phyloP scores from a whole-genome alignment of 345 rosid genomes.

The Dimocarpus longan region DNA sequence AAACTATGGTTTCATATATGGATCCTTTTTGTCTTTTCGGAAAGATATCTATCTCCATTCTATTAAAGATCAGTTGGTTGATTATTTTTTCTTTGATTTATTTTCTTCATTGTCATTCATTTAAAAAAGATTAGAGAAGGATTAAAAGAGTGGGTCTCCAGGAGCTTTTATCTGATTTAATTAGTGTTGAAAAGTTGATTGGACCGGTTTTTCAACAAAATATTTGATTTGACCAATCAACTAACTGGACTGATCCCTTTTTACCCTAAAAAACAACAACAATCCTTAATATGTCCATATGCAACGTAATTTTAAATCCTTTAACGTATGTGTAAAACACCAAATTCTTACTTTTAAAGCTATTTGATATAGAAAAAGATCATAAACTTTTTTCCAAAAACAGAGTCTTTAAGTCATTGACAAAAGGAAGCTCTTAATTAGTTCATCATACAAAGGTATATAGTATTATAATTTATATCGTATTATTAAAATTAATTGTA shows the following conservation, averaged over 20 bases:
- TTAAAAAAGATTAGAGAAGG: neutral
- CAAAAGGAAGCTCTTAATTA: too few species aligned
- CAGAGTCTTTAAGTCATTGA: too few species aligned
- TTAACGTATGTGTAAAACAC: neutral
- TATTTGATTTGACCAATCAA: neutral
- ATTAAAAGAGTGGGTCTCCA: neutral
- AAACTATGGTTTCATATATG: too few species aligned
- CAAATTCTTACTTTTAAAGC: too few species aligned
- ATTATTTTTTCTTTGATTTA: neutral
- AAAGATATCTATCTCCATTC: neutral
- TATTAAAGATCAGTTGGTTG: neutral
- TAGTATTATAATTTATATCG: too few species aligned
- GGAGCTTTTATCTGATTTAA: neutral
- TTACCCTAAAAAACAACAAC: neutral
- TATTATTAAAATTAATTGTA: too few species aligned
- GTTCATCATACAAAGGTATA: too few species aligned
- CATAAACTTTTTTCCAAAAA: too few species aligned
- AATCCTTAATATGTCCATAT: neutral
- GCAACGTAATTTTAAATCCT: neutral
- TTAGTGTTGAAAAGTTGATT: neutral
- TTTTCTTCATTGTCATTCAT: neutral
- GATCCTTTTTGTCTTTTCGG: too few species aligned
- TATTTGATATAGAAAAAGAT: too few species aligned
- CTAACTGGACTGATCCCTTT: neutral
- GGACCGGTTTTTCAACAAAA: neutral